Conservation (phyloP, 768 basidiomycete genomes). For the Hydnum rufescens region DNA sequence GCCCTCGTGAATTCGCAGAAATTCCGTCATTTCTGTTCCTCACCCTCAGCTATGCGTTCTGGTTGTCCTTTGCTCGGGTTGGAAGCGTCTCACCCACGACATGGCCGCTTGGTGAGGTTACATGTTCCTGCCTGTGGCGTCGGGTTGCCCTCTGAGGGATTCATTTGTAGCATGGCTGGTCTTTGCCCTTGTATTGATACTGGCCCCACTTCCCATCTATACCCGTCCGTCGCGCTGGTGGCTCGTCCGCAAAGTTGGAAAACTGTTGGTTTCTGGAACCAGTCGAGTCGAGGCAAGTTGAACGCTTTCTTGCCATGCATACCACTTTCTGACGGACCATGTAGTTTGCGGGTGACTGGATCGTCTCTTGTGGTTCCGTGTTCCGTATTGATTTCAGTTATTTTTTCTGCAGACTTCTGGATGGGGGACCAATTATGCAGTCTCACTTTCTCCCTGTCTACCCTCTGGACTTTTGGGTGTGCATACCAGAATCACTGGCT, state of each 20-base stretch:
- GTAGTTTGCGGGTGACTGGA: constrained; percentile 20
- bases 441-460: constrained; percentile 51
- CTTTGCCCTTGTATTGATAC: constrained; percentile 33
- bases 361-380: neutral
- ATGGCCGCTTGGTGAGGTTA: neutral
- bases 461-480: constrained; percentile 57
- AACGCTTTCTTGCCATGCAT: constrained; percentile 28
- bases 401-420: constrained; percentile 51
- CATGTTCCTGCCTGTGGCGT: too few species aligned
- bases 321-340: constrained; percentile 70
- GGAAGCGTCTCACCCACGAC: neutral
- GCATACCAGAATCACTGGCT: constrained; percentile 37
- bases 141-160: too few species aligned
- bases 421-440: constrained; percentile 76
- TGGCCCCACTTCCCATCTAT: constrained; percentile 59
- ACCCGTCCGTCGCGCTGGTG: constrained; percentile 57
- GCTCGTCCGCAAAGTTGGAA: constrained; percentile 44
- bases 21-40: constrained; percentile 40
- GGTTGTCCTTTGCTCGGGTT: constrained; percentile 45
- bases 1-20: constrained; percentile 29
- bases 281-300: constrained; percentile 35
- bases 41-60: constrained; percentile 52
- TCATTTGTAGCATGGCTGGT: constrained; percentile 58
- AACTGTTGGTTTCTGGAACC: constrained; percentile 47
- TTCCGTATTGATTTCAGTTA: neutral